Evolutionary conservation across 139 green algal genomes (phyloP).

Genomic region (Trebouxia sp.): DNA sequence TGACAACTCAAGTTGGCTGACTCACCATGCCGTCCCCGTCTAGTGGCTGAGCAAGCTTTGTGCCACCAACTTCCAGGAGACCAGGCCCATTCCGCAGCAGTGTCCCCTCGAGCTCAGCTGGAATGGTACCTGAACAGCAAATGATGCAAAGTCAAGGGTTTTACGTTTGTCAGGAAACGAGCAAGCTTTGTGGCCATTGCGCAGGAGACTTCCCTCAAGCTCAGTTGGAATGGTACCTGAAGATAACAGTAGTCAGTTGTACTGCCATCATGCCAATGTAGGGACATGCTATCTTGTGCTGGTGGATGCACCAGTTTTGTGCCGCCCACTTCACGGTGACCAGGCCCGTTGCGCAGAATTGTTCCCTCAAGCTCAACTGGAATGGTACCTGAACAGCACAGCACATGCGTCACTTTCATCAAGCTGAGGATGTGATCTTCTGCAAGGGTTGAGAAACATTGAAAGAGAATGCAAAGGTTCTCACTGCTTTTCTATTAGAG

Average conservation of each 20-base stretch:
- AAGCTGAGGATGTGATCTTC: too few species aligned
- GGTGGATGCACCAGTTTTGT: slow-evolving; percentile 45
- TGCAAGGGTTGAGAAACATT: too few species aligned
- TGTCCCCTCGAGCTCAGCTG: slow-evolving; percentile 41
- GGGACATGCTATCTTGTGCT: slow-evolving; percentile 50
- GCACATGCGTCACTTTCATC: too few species aligned
- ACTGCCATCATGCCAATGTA: too few species aligned
- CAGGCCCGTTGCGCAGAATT: slow-evolving; percentile 50
- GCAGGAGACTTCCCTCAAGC: too few species aligned
- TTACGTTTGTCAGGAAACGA: background rate
- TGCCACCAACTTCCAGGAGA: slow-evolving; percentile 49
- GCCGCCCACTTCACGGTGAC: slow-evolving; percentile 49
- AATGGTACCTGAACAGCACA: slow-evolving; percentile 25
- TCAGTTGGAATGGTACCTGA: too few species aligned
- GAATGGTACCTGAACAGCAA: slow-evolving; percentile 31
- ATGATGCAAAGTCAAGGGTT: background rate
- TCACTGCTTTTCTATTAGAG: too few species aligned
- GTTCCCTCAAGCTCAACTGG: slow-evolving; percentile 44
- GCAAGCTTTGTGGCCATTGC: too few species aligned
- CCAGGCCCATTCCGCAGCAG: slow-evolving; percentile 51
- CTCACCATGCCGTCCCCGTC: slow-evolving; percentile 47
- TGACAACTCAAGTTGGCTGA: background rate
- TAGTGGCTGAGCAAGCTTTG: slow-evolving; percentile 44
- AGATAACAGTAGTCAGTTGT: too few species aligned
- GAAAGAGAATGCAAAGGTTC: too few species aligned